A percentile compares a stretch with the other conserved stretches of the same genome.
These are phyloP conservation scores for Ailanthus altissimus DNA, from an alignment of 345 rosid genomes.

Conservation along the genomic window DNA sequence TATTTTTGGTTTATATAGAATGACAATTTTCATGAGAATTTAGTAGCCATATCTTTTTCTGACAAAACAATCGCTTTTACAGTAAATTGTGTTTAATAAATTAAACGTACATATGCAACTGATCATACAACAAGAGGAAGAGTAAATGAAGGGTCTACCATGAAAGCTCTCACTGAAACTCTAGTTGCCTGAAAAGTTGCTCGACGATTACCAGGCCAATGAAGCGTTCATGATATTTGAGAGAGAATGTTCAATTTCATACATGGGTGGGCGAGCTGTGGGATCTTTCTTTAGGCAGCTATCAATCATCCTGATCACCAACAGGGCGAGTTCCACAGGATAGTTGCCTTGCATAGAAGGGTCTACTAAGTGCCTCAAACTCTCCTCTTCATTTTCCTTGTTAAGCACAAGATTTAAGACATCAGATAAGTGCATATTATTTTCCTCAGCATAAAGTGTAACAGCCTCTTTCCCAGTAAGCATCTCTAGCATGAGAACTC, in stretches of 20 bases:
- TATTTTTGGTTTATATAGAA: not conserved
- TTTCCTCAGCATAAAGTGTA: slow-evolving; percentile 37
- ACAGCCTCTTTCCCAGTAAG: slow-evolving; percentile 60
- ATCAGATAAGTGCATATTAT: slow-evolving; percentile 31
- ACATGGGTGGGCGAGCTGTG: slow-evolving; percentile 62
- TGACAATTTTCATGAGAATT: not conserved
- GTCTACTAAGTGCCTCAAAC: slow-evolving; percentile 37
- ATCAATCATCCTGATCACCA: slow-evolving; percentile 40
- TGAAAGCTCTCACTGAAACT: slow-evolving; percentile 9
- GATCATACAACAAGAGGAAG: not conserved
- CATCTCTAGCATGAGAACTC: slow-evolving; percentile 65
- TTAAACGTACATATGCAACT: not conserved
- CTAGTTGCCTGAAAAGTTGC: slow-evolving; percentile 3
- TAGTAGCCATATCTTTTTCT: not conserved
- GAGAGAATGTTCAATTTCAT: slow-evolving; percentile 51
- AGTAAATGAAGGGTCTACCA: not conserved
- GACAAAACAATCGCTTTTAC: not conserved
- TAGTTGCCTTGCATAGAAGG: slow-evolving; percentile 41
- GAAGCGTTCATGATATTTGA: slow-evolving; percentile 51
- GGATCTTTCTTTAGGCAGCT: slow-evolving; percentile 65
- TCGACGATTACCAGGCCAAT: slow-evolving; percentile 40
- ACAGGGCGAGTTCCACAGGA: slow-evolving; percentile 45
- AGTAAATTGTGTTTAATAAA: not conserved
- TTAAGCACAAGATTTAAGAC: slow-evolving; percentile 23
- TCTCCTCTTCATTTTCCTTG: slow-evolving; percentile 29